Evolutionary conservation across 331 rosid species (phyloP), one percentile per base, ranked within the genome.

Genomic region (Spiraea crenata): DNA sequence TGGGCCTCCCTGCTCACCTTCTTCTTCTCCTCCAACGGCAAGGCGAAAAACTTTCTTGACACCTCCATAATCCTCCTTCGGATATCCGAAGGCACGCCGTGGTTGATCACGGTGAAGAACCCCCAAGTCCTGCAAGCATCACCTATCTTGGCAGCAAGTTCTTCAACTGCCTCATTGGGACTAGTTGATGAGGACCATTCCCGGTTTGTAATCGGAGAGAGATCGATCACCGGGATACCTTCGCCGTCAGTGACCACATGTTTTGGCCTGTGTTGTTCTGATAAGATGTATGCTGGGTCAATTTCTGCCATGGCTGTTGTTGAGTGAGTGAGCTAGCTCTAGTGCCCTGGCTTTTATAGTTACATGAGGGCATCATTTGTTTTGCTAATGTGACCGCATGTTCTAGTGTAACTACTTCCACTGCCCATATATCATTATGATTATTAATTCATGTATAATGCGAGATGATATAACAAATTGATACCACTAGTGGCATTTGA

Each of bases 111-210:
- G 2, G 15, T 65, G 69, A 65, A 65, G 52, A 65, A 65, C 2
- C 70, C 70, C 70, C 69, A 65, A 1, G 56, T 46, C 56, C 52
- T 45, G 70, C 70, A 65, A 35, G 70, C 56, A 3, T 46, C 41
- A 17, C 42, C 70, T 13, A 65, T 35, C 56, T 65, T 31, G 11
- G 37, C 41, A 9, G 56, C 70, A 20, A 25, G 70, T 3, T 45
- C 55, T 65, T 65, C 41, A 39, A 65, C 6, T 7, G 41, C 56
- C 69, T 35, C 37, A 14, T 6, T 13, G 0, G 69, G 39, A 4
- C n/a, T 13, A 9, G 56, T 16, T 1, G 41, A 57, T 45, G 31
- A 25, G 31, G 12, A 58, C 63, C 3, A 3, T 12, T 25, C 41
- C 1, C 69, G 20, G 69, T 13, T 14, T 6, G 69, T 65, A 45